Conservation (phyloP, 2,329 filamentous ascomycete genomes). For the Scolecobasidium constrictum region DNA sequence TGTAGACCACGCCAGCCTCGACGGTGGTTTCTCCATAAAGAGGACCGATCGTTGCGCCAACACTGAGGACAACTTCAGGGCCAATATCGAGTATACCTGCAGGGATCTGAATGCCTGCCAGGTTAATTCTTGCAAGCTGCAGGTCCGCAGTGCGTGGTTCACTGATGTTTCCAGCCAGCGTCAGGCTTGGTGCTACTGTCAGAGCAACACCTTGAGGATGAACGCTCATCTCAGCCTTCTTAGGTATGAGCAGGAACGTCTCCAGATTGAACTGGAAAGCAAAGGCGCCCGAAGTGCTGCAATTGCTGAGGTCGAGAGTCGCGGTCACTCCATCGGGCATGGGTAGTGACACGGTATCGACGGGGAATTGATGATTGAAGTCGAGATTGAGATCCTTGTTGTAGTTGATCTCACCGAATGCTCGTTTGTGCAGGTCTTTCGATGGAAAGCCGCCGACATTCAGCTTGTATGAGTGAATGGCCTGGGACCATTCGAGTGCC, state of each 20-base stretch:
- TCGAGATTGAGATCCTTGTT: constrained; percentile 12
- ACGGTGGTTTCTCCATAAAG: neutral
- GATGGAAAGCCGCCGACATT: constrained; percentile 12
- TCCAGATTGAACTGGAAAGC: constrained; percentile 16
- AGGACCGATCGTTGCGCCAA: constrained; percentile 12
- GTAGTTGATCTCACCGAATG: constrained; percentile 9
- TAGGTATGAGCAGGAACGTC: constrained; percentile 14
- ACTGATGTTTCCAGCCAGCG: constrained; percentile 12
- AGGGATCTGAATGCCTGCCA: constrained; percentile 14
- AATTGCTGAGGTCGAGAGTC: constrained; percentile 14
- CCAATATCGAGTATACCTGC: constrained; percentile 16
- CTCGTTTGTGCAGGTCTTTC: constrained; percentile 8
- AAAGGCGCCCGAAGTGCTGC: constrained; percentile 16
- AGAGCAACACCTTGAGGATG: constrained; percentile 15
- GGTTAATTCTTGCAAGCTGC: constrained; percentile 13
- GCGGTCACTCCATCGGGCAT: constrained; percentile 10
- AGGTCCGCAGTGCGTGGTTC: constrained; percentile 12
- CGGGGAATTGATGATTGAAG: constrained; percentile 14
- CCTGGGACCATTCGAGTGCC: constrained; percentile 11
- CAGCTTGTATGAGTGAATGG: constrained; percentile 16
- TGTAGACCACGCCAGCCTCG: neutral
- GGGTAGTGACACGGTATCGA: neutral
- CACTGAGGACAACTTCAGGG: constrained; percentile 15
- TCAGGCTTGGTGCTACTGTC: constrained; percentile 14
- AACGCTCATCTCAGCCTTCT: constrained; percentile 14